These are phyloP conservation scores for Neofusicoccum cordaticola DNA, from an alignment of 2,329 filamentous ascomycete species.

Conservation along the genomic window DNA sequence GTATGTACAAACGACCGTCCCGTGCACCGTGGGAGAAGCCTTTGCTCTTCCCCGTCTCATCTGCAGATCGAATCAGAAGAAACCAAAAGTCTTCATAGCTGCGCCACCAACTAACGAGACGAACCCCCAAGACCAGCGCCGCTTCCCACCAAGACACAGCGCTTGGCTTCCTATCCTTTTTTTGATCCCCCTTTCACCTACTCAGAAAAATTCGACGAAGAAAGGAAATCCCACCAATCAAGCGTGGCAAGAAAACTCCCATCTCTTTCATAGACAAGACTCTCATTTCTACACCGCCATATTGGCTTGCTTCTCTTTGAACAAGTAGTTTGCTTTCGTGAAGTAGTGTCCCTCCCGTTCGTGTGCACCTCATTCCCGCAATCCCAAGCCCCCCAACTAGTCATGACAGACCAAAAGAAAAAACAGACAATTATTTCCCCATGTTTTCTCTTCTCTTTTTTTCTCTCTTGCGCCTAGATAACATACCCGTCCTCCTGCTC, in stretches of 20 bases:
- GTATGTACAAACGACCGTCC: too few species aligned
- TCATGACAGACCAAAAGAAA: too few species aligned
- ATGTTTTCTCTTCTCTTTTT: neutral
- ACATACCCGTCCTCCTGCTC: constrained; percentile 32
- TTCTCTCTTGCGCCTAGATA: constrained; percentile 24
- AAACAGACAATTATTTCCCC: neutral
- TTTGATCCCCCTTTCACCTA: neutral
- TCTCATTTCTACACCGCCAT: constrained; percentile 7
- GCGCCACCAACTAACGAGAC: too few species aligned
- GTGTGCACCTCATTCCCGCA: neutral
- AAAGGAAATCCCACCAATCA: neutral
- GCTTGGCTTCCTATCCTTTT: neutral
- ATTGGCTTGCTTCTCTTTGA: neutral
- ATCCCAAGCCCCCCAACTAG: neutral
- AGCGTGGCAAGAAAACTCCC: too few species aligned
- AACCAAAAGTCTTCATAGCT: too few species aligned
- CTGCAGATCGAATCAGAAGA: too few species aligned
- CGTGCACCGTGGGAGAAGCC: too few species aligned
- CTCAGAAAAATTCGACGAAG: too few species aligned
- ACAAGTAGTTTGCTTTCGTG: neutral
- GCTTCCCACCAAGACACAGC: too few species aligned
- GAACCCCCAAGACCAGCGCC: too few species aligned
- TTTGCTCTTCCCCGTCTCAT: too few species aligned
- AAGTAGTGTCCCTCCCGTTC: neutral
- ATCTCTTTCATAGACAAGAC: neutral